A percentile compares a stretch with the other conserved stretches of the same genome.
phyloP scores from a whole-genome alignment of 768 basidiomycete species.

The Lentinula detonsa region DNA sequence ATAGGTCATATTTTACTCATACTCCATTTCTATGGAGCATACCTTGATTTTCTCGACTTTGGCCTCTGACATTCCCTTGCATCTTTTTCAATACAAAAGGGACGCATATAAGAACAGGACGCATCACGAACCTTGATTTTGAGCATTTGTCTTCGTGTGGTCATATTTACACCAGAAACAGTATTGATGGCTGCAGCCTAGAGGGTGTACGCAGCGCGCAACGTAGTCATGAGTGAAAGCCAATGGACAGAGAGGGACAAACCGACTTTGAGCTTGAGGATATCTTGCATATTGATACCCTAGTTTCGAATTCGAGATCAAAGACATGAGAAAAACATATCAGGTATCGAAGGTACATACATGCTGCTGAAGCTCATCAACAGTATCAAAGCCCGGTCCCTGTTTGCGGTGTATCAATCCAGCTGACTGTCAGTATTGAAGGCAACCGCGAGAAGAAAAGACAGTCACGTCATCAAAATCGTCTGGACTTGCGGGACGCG shows the following conservation, averaged over 20 bases:
- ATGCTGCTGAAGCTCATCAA: conserved; percentile 84
- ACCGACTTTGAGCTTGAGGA: conserved; percentile 77
- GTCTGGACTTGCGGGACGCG: conserved; percentile 42
- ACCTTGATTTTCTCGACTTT: conserved; percentile 98
- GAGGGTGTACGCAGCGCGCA: neutral
- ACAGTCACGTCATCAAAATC: conserved; percentile 29
- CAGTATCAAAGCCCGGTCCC: conserved; percentile 64
- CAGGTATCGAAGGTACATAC: conserved; percentile 27
- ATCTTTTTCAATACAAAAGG: conserved; percentile 4
- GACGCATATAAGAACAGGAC: conserved; percentile 14
- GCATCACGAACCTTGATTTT: conserved; percentile 75
- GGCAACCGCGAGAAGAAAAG: neutral
- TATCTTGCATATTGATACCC: conserved; percentile 96
- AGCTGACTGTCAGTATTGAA: neutral
- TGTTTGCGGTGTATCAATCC: conserved; percentile 16
- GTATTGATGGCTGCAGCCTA: conserved; percentile 81
- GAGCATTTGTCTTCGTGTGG: conserved; percentile 79
- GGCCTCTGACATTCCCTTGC: conserved; percentile 89
- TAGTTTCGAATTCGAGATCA: conserved; percentile 21
- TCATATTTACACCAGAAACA: conserved; percentile 86
- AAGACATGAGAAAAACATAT: conserved; percentile 10
- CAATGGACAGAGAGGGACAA: conserved; percentile 27
- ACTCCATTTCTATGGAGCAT: conserved; percentile 4
- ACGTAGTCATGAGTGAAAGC: neutral
- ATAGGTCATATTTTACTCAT: neutral